Evolutionary conservation across 163 green algal genomes (phyloP).

Genomic region (Scenedesmus sp.): DNA sequence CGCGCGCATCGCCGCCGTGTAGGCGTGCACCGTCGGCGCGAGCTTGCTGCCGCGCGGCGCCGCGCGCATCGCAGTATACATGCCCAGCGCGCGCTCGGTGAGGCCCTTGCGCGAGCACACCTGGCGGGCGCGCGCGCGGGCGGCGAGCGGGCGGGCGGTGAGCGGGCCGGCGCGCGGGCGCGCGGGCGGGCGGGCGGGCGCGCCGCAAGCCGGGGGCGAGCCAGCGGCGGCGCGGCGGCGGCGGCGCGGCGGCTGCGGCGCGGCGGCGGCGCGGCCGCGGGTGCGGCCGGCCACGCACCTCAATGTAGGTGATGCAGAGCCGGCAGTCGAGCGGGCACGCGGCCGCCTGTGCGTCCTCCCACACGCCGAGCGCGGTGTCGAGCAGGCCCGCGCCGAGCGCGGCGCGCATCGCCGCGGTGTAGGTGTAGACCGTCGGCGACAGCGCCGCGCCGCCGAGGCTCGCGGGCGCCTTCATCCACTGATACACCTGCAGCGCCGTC

Average conservation of each 20-base stretch:
- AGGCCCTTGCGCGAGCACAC: constrained; percentile 76
- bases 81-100: constrained; percentile 69
- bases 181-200: too few species aligned
- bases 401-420: constrained; percentile 88
- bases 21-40: constrained; percentile 83
- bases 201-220: too few species aligned
- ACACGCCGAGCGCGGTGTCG: constrained; percentile 78
- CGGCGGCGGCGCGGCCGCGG: too few species aligned
- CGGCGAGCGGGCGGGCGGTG: not conserved
- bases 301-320: constrained; percentile 84
- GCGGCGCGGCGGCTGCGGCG: too few species aligned
- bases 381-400: constrained; percentile 72
- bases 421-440: constrained; percentile 80
- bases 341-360: constrained; percentile 67
- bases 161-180: too few species aligned
- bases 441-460: constrained; percentile 58
- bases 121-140: not conserved
- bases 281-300: too few species aligned
- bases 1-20: constrained; percentile 89
- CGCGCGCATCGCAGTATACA: constrained; percentile 72
- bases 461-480: constrained; percentile 79
- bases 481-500: constrained; percentile 81
- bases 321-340: constrained; percentile 76
- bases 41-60: constrained; percentile 63
- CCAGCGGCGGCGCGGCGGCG: too few species aligned